Conservation (phyloP, 2,329 filamentous ascomycete species). For the Juglanconis juglandina region DNA sequence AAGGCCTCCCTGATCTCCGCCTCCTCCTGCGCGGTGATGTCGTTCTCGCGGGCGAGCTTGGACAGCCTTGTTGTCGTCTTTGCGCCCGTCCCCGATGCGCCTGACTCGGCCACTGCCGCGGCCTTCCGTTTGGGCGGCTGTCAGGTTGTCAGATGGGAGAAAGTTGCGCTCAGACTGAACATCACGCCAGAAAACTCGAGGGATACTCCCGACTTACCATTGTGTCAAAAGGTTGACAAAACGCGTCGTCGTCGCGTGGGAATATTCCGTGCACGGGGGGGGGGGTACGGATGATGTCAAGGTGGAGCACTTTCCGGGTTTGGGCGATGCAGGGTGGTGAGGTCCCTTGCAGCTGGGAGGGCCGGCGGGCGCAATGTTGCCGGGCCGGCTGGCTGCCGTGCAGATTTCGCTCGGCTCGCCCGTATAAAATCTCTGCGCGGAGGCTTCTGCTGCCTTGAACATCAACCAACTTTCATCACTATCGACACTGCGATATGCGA, state of each 20-base stretch:
- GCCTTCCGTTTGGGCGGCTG: constrained; percentile 55
- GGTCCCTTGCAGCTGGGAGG: neutral
- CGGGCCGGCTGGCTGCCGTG: neutral
- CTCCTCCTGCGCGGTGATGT: constrained; percentile 80
- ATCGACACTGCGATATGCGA: neutral
- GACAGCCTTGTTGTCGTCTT: constrained; percentile 57
- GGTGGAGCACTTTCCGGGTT: constrained; percentile 3
- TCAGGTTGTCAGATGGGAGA: neutral
- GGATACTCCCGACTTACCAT: constrained; percentile 10
- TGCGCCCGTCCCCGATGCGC: constrained; percentile 30
- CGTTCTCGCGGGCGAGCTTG: constrained; percentile 88
- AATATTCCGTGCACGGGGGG: neutral
- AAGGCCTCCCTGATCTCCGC: constrained; percentile 89
- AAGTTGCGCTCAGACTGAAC: neutral
- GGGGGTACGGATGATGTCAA: constrained; percentile 13
- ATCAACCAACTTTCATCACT: neutral
- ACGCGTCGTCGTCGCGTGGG: constrained; percentile 6
- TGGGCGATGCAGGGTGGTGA: neutral
- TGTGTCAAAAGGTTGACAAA: neutral
- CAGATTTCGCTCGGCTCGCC: neutral
- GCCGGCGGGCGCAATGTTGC: neutral
- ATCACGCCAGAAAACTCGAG: neutral
- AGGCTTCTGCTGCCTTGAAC: neutral
- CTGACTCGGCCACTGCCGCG: constrained; percentile 26
- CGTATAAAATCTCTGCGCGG: constrained; percentile 10